A percentile compares a stretch with the other conserved stretches of the same genome.
Conservation (phyloP, 2,329 filamentous ascomycete genomes). For the Beauveria varroae region DNA sequence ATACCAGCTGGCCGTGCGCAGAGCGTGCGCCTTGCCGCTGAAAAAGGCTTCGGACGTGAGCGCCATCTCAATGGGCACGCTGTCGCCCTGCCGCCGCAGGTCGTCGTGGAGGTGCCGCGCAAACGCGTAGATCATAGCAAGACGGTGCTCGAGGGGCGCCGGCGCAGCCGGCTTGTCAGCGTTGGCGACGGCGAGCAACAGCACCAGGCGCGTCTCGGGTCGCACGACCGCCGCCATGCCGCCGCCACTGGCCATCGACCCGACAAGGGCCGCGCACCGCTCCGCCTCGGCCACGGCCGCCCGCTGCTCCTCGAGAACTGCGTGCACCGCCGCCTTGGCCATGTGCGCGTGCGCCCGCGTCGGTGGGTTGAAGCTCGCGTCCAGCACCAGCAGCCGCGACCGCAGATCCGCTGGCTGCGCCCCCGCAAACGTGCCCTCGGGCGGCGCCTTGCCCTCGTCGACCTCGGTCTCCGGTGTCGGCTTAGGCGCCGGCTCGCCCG, state of each 20-base stretch:
- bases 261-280: neutral
- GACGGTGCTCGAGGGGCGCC: conserved; percentile 57
- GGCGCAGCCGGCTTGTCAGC: conserved; percentile 61
- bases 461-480: neutral
- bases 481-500: neutral
- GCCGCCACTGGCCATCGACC: neutral
- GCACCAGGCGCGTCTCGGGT: conserved; percentile 36
- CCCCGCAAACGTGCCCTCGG: conserved; percentile 15
- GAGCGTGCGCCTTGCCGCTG: conserved; percentile 58
- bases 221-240: conserved; percentile 6
- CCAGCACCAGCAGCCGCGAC: conserved; percentile 46
- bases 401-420: conserved; percentile 7
- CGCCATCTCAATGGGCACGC: conserved; percentile 51
- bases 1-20: conserved; percentile 41
- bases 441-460: conserved; percentile 8
- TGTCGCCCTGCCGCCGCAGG: conserved; percentile 9
- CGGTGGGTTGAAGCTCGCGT: conserved; percentile 63
- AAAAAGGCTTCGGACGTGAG: conserved; percentile 69
- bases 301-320: conserved; percentile 6
- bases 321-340: conserved; percentile 38
- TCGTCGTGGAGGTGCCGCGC: conserved; percentile 43
- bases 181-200: conserved; percentile 56
- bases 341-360: conserved; percentile 54
- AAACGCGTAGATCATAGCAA: conserved; percentile 66
- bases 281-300: conserved; percentile 2